These are phyloP conservation scores for Xylaria telfairii DNA, from an alignment of 495 filamentous ascomycete genomes.

Conservation along the genomic window DNA sequence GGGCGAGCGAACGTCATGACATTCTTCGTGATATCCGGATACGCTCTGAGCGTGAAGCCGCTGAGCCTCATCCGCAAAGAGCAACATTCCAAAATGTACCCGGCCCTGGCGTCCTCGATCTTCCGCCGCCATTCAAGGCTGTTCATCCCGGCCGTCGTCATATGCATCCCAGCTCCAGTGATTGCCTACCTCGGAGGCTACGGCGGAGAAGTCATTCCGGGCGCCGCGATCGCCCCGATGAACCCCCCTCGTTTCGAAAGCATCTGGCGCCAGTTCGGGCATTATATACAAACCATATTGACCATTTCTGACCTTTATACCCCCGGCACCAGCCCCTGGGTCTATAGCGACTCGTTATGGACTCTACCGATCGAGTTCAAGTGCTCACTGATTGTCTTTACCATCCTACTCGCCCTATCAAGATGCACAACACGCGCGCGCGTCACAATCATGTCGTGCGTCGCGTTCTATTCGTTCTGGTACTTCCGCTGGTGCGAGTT, in stretches of 20 bases:
- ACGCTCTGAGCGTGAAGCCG: slow-evolving; percentile 59
- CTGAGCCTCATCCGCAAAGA: slow-evolving; percentile 55
- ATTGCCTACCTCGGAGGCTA: slow-evolving; percentile 18
- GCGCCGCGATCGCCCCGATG: slow-evolving; percentile 16
- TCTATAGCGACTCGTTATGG: slow-evolving; percentile 50
- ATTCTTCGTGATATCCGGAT: slow-evolving; percentile 58
- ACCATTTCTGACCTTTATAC: slow-evolving; percentile 3
- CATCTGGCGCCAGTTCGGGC: slow-evolving; percentile 15
- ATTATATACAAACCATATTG: neutral
- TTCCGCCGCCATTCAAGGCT: slow-evolving; percentile 57
- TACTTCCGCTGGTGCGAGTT: slow-evolving; percentile 25
- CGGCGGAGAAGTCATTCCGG: neutral
- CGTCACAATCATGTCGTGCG: slow-evolving; percentile 22
- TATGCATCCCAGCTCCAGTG: slow-evolving; percentile 18
- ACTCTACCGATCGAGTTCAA: slow-evolving; percentile 50
- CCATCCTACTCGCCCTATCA: slow-evolving; percentile 51
- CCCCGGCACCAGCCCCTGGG: neutral
- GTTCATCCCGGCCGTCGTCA: slow-evolving; percentile 43
- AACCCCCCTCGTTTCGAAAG: slow-evolving; percentile 14
- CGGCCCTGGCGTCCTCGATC: slow-evolving; percentile 49
- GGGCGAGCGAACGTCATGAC: slow-evolving; percentile 61
- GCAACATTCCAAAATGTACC: slow-evolving; percentile 39
- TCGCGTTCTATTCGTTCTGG: slow-evolving; percentile 23
- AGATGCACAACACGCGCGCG: slow-evolving; percentile 37
- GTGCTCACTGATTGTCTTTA: slow-evolving; percentile 54